Conservation (phyloP, 305 asterid species). For the Caryopteris hybrid region DNA sequence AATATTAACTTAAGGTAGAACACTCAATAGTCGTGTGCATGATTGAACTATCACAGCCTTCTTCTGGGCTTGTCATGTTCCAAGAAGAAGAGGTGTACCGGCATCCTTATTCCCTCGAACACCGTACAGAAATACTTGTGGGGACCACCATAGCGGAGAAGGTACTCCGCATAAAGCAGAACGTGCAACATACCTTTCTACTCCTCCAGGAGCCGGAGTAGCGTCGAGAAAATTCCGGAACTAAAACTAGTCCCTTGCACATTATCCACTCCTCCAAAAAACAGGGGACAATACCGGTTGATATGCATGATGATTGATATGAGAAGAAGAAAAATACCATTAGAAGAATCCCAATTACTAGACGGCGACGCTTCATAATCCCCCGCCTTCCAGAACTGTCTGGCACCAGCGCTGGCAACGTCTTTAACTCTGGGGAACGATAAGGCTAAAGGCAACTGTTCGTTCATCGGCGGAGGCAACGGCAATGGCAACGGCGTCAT, state of each 20-base stretch:
- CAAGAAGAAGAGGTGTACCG: no score
- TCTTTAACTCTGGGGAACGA: slow-evolving; percentile 24
- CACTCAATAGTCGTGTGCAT: not conserved
- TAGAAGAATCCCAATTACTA: slow-evolving; percentile 37
- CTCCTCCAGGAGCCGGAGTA: not conserved
- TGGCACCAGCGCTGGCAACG: slow-evolving; percentile 20
- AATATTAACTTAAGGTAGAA: not conserved
- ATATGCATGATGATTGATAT: slow-evolving; percentile 10
- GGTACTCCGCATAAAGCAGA: not conserved
- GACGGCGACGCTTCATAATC: slow-evolving; percentile 57
- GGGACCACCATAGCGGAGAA: not conserved
- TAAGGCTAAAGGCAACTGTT: slow-evolving; percentile 23
- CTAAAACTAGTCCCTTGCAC: not conserved
- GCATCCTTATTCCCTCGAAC: no score
- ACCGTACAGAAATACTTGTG: no score
- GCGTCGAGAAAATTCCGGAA: no score
- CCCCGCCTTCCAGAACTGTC: slow-evolving; percentile 95
- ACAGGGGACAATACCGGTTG: not conserved
- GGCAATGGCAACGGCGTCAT: slow-evolving; percentile 28
- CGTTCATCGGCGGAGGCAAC: not conserved
- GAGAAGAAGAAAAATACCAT: slow-evolving; percentile 30
- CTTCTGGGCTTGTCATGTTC: no score
- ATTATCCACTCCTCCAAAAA: not conserved
- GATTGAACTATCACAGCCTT: not conserved
- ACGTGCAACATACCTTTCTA: not conserved